These are phyloP conservation scores for Neoconidiobolus thromboides DNA, from an alignment of 371 early-diverging fungal genomes.

Conservation along the genomic window DNA sequence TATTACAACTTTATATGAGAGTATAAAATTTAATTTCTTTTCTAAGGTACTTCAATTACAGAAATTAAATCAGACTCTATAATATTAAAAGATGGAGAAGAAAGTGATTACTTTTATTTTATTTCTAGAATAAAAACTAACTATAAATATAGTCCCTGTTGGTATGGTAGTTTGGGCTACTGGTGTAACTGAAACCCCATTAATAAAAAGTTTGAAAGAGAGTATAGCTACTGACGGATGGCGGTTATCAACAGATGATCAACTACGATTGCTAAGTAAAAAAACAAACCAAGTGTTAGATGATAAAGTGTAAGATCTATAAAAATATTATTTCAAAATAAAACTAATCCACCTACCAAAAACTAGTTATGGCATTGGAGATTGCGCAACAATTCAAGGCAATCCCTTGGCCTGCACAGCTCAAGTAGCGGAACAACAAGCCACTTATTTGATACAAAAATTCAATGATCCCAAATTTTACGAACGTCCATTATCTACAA, in stretches of 20 bases:
- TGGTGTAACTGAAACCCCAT: slow-evolving; percentile 40
- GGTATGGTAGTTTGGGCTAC: slow-evolving; percentile 54
- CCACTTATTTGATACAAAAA: slow-evolving; percentile 21
- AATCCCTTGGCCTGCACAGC: slow-evolving; percentile 51
- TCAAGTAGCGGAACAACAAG: slow-evolving; percentile 70
- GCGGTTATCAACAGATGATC: slow-evolving; percentile 40
- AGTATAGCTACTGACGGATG: slow-evolving; percentile 16
- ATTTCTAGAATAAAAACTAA: no score
- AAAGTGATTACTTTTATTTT: background rate
- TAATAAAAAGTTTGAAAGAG: slow-evolving; percentile 26
- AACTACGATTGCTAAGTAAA: slow-evolving; percentile 34
- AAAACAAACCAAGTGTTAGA: no score
- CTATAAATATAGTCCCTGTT: slow-evolving; percentile 16
- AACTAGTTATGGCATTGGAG: slow-evolving; percentile 50
- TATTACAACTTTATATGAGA: background rate
- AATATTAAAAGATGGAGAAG: background rate
- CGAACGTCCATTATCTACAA: slow-evolving; percentile 2
- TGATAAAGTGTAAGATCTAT: no score
- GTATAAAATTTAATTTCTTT: background rate
- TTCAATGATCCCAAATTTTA: no score
- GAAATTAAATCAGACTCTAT: background rate
- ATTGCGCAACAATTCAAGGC: slow-evolving; percentile 51
- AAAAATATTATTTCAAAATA: no score
- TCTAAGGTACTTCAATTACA: background rate
- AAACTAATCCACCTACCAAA: slow-evolving; percentile 1